Evolutionary conservation across 2,329 filamentous ascomycete species (phyloP), one percentile per base, ranked within the genome.

Genomic region (Metarhizium anisopliae): DNA sequence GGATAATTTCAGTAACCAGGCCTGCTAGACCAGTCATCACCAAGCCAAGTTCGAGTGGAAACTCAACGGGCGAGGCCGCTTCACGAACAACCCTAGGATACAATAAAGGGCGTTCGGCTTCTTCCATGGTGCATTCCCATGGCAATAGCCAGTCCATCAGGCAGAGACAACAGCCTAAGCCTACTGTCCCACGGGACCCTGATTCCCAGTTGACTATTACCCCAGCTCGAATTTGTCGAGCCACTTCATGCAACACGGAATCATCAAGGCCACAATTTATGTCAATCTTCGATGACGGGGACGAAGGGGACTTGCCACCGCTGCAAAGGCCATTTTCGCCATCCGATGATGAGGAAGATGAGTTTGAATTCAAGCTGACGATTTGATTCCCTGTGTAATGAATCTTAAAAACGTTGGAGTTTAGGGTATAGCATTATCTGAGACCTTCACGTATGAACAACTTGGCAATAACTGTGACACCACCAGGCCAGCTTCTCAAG

Each of bases 71-170:
- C 1, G 78, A 82, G 25, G 82, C 81, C 6, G 84, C 84, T 6
- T 95, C 91, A 2, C 83, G 85, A 59, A 92, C 84, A 55, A 96
- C 91, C 0, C 79, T 96, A 47, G 92, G 92, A 16, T 96, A 95
- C 67, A 89, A 82, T 55, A 90, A 87, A 68, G 91, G 92, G 38
- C 82, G 89, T 38, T 75, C 75, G 4, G 74, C 78, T 4, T 78
- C 76, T 1, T 76, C 76, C 0, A 68, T 78, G 47, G 64, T 80
- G 35, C 72, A 72, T 14, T 64, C 59, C 30, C 62, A 62, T 10
- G 59, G 56, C 49, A 35, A 53, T 51, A 56, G 50, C 35, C 58
- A 62, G 30, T 47, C 58, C n/a, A 36, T 29, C 14, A 56, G 58
- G 18, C 47, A 61, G 30, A 55, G 55, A 20, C 63, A 58, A 38